Percentiles rank a stretch among this genome's conserved stretches.
These are phyloP conservation scores for Skeletonema tropicum DNA, from an alignment of 108 stramenopile genomes.

Conservation along the genomic window DNA sequence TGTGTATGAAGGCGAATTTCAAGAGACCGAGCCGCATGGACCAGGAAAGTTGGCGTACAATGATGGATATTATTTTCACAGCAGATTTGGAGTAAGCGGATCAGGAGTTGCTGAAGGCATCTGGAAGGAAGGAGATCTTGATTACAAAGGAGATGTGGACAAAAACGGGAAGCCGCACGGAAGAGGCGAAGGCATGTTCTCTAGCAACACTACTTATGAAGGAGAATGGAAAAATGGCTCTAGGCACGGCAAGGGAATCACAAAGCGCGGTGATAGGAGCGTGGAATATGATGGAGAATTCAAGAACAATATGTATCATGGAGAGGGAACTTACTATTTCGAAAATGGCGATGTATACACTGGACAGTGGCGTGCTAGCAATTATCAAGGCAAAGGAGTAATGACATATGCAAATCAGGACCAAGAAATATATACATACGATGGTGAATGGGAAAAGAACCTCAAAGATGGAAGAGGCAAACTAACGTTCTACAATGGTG, in stretches of 20 bases:
- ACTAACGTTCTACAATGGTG: neutral
- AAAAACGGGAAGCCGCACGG: too few species aligned
- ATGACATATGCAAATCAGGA: slow-evolving; percentile 46
- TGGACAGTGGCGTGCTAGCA: neutral
- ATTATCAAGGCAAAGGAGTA: slow-evolving; percentile 48
- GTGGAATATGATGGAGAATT: neutral
- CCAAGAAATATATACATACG: neutral
- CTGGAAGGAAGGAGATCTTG: too few species aligned
- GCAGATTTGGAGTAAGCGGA: too few species aligned
- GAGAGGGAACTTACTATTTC: neutral
- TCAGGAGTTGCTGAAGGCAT: slow-evolving; percentile 10
- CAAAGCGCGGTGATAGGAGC: too few species aligned
- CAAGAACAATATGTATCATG: neutral
- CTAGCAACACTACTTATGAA: too few species aligned
- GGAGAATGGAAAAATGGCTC: too few species aligned
- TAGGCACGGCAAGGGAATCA: neutral
- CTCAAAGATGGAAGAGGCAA: neutral
- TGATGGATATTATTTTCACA: too few species aligned
- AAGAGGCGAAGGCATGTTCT: too few species aligned
- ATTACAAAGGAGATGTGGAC: too few species aligned
- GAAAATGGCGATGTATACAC: neutral
- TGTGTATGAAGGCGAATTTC: slow-evolving; percentile 77
- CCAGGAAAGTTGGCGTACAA: neutral
- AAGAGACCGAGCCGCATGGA: slow-evolving; percentile 68
- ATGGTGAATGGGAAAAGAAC: neutral